Evolutionary conservation across 73 alveolate species (phyloP), one percentile per base, ranked within the genome.

Genomic region (Paramecium sonneborni): DNA sequence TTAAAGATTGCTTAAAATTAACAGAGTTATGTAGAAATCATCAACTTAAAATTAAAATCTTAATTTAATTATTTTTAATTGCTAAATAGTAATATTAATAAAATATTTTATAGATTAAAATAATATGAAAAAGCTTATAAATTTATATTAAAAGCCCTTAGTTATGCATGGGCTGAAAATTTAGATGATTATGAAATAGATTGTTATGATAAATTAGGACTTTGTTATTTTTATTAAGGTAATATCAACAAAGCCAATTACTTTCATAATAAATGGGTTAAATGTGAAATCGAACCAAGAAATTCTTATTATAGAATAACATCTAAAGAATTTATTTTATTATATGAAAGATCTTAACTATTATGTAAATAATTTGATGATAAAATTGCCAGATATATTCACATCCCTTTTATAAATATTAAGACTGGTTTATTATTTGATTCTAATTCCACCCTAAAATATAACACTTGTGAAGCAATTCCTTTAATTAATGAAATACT

Each of bases 241-340:
- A 28, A 74, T 34, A 74, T 39, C 6, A 5, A 10, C 12, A 74
- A 74, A 39, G 87, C 87, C 0, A 21, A 74, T 37, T 14, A 74
- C 10, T 74, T 37, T n/a, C 87, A 74, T 39, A 74, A n/a, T n/a
- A 74, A 74, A 37, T 74, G 87, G 87, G 57, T 39, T 15, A 74
- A 18, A 34, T 32, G 62, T 37, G 87, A 74, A 34, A 74, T 74
- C 3, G 87, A 74, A 18, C 56, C 56, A 34, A 39, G 8, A 37
- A 67, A 74, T 74, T 74, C 87, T 14, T 74, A 74, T 74, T 74
- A 74, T 39, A 74, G 87, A 74, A 74, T 37, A 6, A 74, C 87
- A 28, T 74, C 87, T 4, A 74, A 35, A 39, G 57, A 74, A 34
- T 74, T 74, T 37, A 74, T 74, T 18, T 21, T 32, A 74, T 37